Evolutionary conservation across 176 grass and related monocot genomes (phyloP), one percentile per base, ranked within the genome.

Genomic region (Carex cristatella): DNA sequence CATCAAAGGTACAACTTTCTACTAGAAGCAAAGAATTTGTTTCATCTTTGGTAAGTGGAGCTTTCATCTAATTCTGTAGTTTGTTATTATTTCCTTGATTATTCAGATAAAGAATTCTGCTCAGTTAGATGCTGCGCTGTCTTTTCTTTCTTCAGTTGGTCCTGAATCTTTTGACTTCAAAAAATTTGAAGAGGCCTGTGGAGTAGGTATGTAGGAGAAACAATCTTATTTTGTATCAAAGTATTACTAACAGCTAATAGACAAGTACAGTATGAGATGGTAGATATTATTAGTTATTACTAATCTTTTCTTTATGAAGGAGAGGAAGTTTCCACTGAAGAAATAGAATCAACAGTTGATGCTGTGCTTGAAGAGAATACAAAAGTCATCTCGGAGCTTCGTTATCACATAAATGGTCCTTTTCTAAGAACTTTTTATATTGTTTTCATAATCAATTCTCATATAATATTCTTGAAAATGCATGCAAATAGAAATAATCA

Each of bases 401-500:
- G 91, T 15, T 99, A 99, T 91, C 91, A 67, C 85, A 94, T 99
- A 71, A 99, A 95, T 88, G 93, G 96, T 99, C 56, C 70, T 79
- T 51, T 65, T 51, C 48, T 65, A 6, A 12, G 38, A 40, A 40
- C 38, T 4, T 40, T 40, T 65, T 42, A 42, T 42, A 12, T 64
- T 62, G 15, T 44, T 65, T 65, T 48, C 35, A 66, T 65, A 28
- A 46, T 23, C 12, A 37, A 81, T 61, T 19, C 27, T 62, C 32
- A 65, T 82, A 40, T 82, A 42, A 46, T 49, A 46, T 82, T 62
- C 14, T 33, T 65, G 7, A 65, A 63, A 14, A 56, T 55, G 38
- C 10, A 82, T 65, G 79, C 42, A 44, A 64, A 66, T 66, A 82
- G 33, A 51, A 60, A 83, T 80, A 19, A 63, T 81, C 19, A 30